Conservation (phyloP, 2,329 filamentous ascomycete genomes). For the Mycogone perniciosa region DNA sequence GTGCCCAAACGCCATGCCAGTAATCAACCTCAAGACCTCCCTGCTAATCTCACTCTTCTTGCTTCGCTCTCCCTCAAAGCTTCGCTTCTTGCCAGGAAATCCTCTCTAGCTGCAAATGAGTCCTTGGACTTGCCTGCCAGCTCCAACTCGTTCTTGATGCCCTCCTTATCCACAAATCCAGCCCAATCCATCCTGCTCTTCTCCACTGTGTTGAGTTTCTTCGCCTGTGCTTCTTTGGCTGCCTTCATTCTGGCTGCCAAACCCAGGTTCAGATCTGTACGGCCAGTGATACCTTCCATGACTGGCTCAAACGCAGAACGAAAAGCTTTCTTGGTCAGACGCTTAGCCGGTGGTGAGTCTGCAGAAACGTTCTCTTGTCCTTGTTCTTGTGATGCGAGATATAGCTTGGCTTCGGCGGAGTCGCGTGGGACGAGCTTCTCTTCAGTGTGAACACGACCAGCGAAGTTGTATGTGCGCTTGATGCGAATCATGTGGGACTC, state of each 20-base stretch:
- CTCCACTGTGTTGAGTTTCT: constrained; percentile 64
- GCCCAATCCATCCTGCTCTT: constrained; percentile 71
- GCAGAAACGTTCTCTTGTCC: constrained; percentile 11
- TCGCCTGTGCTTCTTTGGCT: constrained; percentile 45
- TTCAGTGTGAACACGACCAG: constrained; percentile 64
- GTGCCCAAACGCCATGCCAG: constrained; percentile 18
- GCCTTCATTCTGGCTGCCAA: constrained; percentile 43
- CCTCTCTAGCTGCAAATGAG: constrained; percentile 55
- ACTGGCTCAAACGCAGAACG: constrained; percentile 58
- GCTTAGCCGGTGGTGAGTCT: constrained; percentile 31
- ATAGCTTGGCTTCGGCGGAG: constrained; percentile 60
- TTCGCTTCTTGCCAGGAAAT: constrained; percentile 61
- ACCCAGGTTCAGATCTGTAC: constrained; percentile 54
- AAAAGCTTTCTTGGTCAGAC: constrained; percentile 49
- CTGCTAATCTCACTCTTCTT: constrained; percentile 45
- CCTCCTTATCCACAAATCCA: constrained; percentile 64
- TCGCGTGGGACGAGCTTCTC: constrained; percentile 61
- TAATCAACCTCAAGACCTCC: constrained; percentile 21
- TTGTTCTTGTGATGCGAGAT: constrained; percentile 46
- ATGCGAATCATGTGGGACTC: constrained; percentile 50
- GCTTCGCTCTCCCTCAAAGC: constrained; percentile 56
- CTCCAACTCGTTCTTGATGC: constrained; percentile 62
- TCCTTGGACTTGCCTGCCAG: constrained; percentile 59
- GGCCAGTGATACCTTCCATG: constrained; percentile 35
- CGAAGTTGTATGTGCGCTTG: constrained; percentile 68